Percentiles rank a stretch among this genome's conserved stretches.
phyloP scores from a whole-genome alignment of 1,139 yeast genomes.

The Candida pseudoviswanathii region DNA sequence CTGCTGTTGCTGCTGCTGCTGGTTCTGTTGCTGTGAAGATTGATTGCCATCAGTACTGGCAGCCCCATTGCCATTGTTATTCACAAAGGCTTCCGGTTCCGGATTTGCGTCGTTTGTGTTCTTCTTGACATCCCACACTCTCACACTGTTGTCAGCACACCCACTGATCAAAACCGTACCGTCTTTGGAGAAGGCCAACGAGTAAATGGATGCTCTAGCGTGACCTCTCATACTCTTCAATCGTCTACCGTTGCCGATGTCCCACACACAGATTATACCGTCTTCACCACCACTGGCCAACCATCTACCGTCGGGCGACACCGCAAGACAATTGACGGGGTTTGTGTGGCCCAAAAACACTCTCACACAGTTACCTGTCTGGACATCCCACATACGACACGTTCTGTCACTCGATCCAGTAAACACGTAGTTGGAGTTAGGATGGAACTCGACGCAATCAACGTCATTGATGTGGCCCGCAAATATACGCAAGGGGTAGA shows the following conservation, averaged over 20 bases:
- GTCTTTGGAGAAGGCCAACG: conserved; percentile 82
- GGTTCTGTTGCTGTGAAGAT: conserved; percentile 11
- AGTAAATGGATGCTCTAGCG: conserved; percentile 83
- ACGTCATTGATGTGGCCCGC: conserved; percentile 98
- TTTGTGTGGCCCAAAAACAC: conserved; percentile 95
- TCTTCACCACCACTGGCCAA: conserved; percentile 96
- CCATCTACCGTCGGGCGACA: conserved; percentile 97
- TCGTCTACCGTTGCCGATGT: conserved; percentile 86
- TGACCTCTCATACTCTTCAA: conserved; percentile 88
- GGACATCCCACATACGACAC: conserved; percentile 97
- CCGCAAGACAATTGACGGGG: conserved; percentile 81
- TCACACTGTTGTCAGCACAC: conserved; percentile 88
- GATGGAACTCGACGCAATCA: conserved; percentile 93
- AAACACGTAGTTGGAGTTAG: conserved; percentile 89
- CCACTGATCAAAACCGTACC: conserved; percentile 90
- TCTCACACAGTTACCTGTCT: conserved; percentile 85
- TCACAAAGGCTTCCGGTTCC: conserved; percentile 71
- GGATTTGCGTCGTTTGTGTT: conserved; percentile 82
- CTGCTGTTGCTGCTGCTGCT: conserved; percentile 19
- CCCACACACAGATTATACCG: conserved; percentile 89
- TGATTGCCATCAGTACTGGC: conserved; percentile 6
- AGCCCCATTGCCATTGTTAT: conserved; percentile 19
- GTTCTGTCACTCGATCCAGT: conserved; percentile 97
- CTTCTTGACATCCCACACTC: conserved; percentile 94
- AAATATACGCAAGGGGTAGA: conserved; percentile 90